These are phyloP conservation scores for Bolboschoenoplectus hybrid DNA, from an alignment of 202 grass and related monocot species.

Conservation along the genomic window DNA sequence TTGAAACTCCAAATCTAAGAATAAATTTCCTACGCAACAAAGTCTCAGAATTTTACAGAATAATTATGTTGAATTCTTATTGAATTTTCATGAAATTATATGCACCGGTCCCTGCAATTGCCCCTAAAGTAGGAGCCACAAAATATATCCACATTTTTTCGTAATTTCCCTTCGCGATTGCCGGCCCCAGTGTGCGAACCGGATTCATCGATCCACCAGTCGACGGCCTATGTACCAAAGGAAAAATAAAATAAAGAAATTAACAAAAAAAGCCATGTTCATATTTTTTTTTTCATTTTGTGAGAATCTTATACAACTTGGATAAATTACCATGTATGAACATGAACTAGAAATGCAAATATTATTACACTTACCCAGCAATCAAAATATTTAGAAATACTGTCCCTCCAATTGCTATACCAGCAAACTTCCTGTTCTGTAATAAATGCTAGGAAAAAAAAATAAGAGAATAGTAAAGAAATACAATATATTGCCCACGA, in stretches of 20 bases:
- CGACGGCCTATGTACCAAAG: not conserved
- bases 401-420: constrained; percentile 28
- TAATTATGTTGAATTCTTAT: too few relatives aligned
- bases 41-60: not conserved
- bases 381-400: constrained; percentile 39
- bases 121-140: too few relatives aligned
- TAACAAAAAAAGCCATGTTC: not conserved
- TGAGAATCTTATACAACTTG: too few relatives aligned
- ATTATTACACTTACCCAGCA: constrained; percentile 25
- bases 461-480: not conserved
- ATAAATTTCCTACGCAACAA: not conserved
- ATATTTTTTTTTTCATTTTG: not conserved
- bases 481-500: not conserved
- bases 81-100: too few relatives aligned
- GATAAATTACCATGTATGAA: not conserved
- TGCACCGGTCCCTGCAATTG: too few relatives aligned
- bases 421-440: not conserved
- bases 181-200: too few relatives aligned
- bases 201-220: too few relatives aligned
- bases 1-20: not conserved
- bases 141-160: too few relatives aligned
- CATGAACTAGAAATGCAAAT: not conserved
- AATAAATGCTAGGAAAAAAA: not conserved
- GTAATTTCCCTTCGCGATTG: too few relatives aligned
- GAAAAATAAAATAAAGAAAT: not conserved